Conservation (phyloP, 179 eudicot genomes). For the Drosera spatulata region DNA sequence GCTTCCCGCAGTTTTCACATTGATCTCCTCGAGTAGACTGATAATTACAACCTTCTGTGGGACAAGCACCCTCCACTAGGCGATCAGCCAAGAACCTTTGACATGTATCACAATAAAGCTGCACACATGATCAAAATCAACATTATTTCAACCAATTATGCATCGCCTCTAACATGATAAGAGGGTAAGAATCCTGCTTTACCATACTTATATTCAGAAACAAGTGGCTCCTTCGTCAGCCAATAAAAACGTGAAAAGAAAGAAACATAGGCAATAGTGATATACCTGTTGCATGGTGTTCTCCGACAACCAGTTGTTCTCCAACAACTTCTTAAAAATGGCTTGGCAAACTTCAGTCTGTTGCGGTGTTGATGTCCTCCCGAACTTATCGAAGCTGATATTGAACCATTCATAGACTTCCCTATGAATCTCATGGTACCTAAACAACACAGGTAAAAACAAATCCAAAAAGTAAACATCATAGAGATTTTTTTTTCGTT, state of each 20-base stretch:
- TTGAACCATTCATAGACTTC: slow-evolving; percentile 86
- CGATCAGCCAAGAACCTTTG: slow-evolving; percentile 80
- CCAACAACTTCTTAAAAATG: slow-evolving; percentile 61
- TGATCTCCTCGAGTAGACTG: slow-evolving; percentile 98
- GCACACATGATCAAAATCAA: slow-evolving; percentile 16
- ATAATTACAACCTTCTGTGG: slow-evolving; percentile 76
- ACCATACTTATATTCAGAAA: too few relatives aligned
- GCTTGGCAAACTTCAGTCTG: slow-evolving; percentile 91
- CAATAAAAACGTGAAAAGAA: too few relatives aligned
- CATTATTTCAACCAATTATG: not conserved
- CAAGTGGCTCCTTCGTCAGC: too few relatives aligned
- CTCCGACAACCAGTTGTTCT: slow-evolving; percentile 80
- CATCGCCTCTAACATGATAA: not conserved
- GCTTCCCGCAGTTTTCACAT: slow-evolving; percentile 91
- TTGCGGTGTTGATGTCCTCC: slow-evolving; percentile 82
- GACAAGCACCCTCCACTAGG: slow-evolving; percentile 80
- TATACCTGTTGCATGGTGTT: slow-evolving; percentile 88
- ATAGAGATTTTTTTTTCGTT: too few relatives aligned
- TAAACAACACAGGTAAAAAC: slow-evolving; percentile 8
- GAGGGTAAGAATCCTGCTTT: not conserved
- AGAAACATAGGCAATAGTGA: not conserved
- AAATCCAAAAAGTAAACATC: too few relatives aligned
- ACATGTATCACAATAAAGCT: slow-evolving; percentile 87
- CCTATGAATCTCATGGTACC: slow-evolving; percentile 88
- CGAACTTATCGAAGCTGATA: slow-evolving; percentile 82